A percentile compares a stretch with the other conserved stretches of the same genome.
These are phyloP conservation scores for Tricholoma bakamatsutake DNA, from an alignment of 768 basidiomycete species.

Conservation along the genomic window DNA sequence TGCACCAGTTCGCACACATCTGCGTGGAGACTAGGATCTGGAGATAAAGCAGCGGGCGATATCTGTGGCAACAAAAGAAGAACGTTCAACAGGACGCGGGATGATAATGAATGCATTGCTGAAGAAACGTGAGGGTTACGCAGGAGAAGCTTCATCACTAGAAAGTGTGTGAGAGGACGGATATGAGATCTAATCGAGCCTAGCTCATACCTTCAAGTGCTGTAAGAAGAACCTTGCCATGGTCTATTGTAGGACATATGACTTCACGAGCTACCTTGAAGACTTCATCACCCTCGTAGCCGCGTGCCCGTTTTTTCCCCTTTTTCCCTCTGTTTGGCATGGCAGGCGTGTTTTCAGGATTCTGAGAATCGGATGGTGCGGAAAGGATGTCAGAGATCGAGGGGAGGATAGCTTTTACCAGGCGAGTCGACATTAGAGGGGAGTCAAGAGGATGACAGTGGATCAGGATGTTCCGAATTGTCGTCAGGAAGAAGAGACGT, in stretches of 20 bases:
- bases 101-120: constrained; percentile 52
- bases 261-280: constrained; percentile 46
- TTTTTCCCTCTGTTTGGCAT: constrained; percentile 36
- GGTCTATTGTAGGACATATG: constrained; percentile 42
- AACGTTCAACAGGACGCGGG: constrained; percentile 52
- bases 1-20: constrained; percentile 42
- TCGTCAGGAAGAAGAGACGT: constrained; percentile 38
- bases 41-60: constrained; percentile 49
- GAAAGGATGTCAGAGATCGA: constrained; percentile 43
- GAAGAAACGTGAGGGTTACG: constrained; percentile 44
- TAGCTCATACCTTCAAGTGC: constrained; percentile 53
- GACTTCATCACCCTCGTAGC: constrained; percentile 71
- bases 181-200: neutral
- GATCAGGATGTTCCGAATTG: constrained; percentile 37
- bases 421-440: constrained; percentile 42
- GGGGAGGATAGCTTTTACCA: constrained; percentile 49
- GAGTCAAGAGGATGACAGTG: constrained; percentile 42
- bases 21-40: constrained; percentile 42
- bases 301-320: constrained; percentile 63
- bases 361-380: constrained; percentile 26
- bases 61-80: constrained; percentile 51
- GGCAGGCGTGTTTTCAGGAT: constrained; percentile 14
- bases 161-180: neutral
- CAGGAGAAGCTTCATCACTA: constrained; percentile 48
- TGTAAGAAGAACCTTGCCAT: constrained; percentile 45